Base-by-base conservation (phyloP, 495 filamentous ascomycete genomes). In the Penicillium diatomitis region DNA sequence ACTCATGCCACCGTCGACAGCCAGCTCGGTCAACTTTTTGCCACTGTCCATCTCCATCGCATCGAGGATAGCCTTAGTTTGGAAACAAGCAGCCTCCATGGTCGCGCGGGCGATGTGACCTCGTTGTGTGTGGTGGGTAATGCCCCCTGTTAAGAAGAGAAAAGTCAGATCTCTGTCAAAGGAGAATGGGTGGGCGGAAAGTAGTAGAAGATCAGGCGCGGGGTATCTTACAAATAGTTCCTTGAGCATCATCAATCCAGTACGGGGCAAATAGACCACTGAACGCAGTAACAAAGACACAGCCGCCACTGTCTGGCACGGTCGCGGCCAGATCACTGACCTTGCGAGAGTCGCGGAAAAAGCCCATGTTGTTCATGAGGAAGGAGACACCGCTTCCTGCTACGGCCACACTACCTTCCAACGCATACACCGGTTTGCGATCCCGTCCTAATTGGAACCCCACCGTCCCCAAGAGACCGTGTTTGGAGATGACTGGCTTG, bases 221-320 rank as follows among this genome's bases (percentile, higher is more conserved):
- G 20, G 20, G 20, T 20, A 20, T 20, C 80, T 73, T 72, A 86
- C 83, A 90, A 20, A 92, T 81, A 2, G 90, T 96, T 45, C 91
- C 91, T 66, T 90, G 84, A 32, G 89, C 90, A 67, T 95, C 88
- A 64, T 96, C 91, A 52, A 96, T 95, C 91, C 91, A 97, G 64
- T 96, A 96, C n/a, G 91, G 91, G 11, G 91, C 91, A 65, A 96
- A 96, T 1, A 97, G 75, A 51, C 91, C 91, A 71, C 87, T 92
- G 65, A 97, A 97, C 1, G 91, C 91, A 32, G 91, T 96, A 41
- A 97, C 91, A 60, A 97, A 97, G 5, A 94, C 79, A 35, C 90
- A 88, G 28, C 91, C 91, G 51, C 91, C 91, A 50, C 82, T 96
- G 55, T 97, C 88, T n/a, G 83, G 63, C 1, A 96, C 91, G 2